A percentile compares a stretch with the other conserved stretches of the same genome.
Conservation (phyloP, 257 asterid species). For the Datura wrightii region DNA sequence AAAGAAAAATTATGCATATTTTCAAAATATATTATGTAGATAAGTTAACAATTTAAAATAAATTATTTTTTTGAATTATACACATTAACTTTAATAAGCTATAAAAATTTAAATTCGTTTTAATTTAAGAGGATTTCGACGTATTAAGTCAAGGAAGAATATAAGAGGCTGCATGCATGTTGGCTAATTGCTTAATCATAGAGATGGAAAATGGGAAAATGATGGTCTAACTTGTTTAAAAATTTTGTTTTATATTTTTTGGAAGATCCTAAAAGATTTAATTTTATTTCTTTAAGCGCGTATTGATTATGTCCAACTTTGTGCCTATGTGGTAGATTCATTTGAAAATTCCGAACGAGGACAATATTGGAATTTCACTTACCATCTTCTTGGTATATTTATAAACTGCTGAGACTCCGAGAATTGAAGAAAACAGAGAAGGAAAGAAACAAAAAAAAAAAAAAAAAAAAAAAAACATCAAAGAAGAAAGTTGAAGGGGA, state of each 20-base stretch:
- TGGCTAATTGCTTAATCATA: constrained; percentile 18
- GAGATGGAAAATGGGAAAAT: constrained; percentile 10
- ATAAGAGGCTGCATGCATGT: neutral
- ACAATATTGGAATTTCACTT: constrained; percentile 43
- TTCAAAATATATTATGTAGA: too few species aligned
- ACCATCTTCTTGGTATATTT: constrained; percentile 34
- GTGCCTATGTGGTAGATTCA: constrained; percentile 1
- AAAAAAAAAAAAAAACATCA: constrained; percentile 25
- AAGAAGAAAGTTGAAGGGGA: neutral
- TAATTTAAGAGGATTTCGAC: neutral
- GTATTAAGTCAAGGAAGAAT: neutral
- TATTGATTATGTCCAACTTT: constrained; percentile 30
- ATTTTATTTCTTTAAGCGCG: constrained; percentile 33
- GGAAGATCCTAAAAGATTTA: neutral
- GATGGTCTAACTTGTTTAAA: neutral
- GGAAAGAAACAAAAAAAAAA: constrained; percentile 30
- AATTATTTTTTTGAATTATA: too few species aligned
- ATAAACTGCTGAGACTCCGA: constrained; percentile 29
- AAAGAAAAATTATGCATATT: too few species aligned
- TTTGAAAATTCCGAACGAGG: constrained; percentile 39
- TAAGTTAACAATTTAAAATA: too few species aligned
- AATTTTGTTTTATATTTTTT: neutral
- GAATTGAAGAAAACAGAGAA: constrained; percentile 24
- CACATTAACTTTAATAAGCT: too few species aligned
- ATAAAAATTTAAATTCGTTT: too few species aligned